phyloP scores from a whole-genome alignment of 1,284 basidiomycete genomes.

The Pyrrhoderma lamaoense region DNA sequence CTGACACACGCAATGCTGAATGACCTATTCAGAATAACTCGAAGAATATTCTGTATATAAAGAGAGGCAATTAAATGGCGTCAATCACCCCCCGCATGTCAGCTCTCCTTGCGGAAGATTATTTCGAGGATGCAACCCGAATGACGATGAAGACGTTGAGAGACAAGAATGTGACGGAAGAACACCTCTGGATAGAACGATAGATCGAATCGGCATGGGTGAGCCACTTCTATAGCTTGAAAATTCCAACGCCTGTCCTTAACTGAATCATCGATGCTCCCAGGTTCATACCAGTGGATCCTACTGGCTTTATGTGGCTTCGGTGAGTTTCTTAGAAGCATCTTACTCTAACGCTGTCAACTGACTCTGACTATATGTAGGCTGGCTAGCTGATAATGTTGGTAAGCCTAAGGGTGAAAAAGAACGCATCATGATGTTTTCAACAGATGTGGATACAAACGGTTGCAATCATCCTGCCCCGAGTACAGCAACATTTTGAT shows the following conservation, averaged over 20 bases:
- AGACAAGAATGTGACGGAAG: conserved; percentile 39
- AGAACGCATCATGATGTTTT: conserved; percentile 27
- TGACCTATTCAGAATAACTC: too few species aligned
- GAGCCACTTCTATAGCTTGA: conserved; percentile 17
- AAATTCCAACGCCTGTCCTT: conserved; percentile 12
- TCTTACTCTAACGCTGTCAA: background rate
- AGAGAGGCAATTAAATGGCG: conserved; percentile 25
- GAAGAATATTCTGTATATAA: too few species aligned
- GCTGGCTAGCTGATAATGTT: conserved; percentile 84
- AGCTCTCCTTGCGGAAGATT: conserved; percentile 36
- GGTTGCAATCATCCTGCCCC: conserved; percentile 84
- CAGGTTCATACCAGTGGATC: conserved; percentile 74
- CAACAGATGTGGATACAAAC: conserved; percentile 84
- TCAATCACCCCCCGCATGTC: conserved; percentile 40
- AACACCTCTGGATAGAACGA: conserved; percentile 76
- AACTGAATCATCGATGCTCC: too few species aligned
- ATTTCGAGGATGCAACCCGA: conserved; percentile 29
- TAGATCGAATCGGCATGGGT: conserved; percentile 89
- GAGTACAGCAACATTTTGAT: conserved; percentile 82
- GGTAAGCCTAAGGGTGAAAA: conserved; percentile 23
- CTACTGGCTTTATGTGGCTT: conserved; percentile 53
- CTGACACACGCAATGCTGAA: too few species aligned
- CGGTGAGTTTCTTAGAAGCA: conserved; percentile 43
- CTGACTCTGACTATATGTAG: conserved; percentile 28
- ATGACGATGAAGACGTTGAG: conserved; percentile 34